phyloP scores from a whole-genome alignment of 192 early-diverging fungal genomes.

The Borealophlyctis nickersoniae region DNA sequence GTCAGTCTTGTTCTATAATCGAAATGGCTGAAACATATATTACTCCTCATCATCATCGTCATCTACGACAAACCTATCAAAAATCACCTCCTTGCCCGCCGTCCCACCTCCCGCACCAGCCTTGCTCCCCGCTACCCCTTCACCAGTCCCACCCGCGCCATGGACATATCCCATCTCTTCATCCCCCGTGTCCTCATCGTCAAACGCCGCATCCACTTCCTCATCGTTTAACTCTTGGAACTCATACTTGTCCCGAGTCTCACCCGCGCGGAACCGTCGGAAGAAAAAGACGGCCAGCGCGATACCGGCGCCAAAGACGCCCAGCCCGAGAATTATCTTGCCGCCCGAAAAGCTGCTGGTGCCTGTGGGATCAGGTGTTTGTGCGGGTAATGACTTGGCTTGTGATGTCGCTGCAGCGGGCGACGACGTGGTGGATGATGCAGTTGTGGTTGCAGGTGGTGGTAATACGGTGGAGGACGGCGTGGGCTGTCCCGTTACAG shows the following conservation, averaged over 20 bases:
- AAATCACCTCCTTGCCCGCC: slow-evolving; percentile 1
- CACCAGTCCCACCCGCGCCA: neutral
- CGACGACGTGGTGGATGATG: slow-evolving; percentile 6
- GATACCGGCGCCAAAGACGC: neutral
- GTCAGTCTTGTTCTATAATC: no score
- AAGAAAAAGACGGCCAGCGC: slow-evolving; percentile 7
- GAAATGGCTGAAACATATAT: no score
- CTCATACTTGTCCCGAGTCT: slow-evolving; percentile 23
- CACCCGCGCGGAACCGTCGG: neutral
- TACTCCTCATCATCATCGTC: slow-evolving; percentile 8
- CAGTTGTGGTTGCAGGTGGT: neutral
- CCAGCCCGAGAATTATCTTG: slow-evolving; percentile 18
- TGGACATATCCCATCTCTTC: neutral
- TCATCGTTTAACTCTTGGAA: slow-evolving; percentile 27
- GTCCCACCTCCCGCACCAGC: slow-evolving; percentile 1
- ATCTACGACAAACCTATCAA: slow-evolving; percentile 15
- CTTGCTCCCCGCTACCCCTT: neutral
- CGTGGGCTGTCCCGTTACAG: neutral
- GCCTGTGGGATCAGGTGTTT: neutral
- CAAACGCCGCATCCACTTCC: slow-evolving; percentile 33
- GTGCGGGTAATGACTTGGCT: neutral
- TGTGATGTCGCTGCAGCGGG: neutral
- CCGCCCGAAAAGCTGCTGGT: neutral
- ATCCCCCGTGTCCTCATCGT: slow-evolving; percentile 10
- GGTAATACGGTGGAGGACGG: neutral